phyloP scores from a whole-genome alignment of 306 rosid genomes.

The Trifolium subterraneum region DNA sequence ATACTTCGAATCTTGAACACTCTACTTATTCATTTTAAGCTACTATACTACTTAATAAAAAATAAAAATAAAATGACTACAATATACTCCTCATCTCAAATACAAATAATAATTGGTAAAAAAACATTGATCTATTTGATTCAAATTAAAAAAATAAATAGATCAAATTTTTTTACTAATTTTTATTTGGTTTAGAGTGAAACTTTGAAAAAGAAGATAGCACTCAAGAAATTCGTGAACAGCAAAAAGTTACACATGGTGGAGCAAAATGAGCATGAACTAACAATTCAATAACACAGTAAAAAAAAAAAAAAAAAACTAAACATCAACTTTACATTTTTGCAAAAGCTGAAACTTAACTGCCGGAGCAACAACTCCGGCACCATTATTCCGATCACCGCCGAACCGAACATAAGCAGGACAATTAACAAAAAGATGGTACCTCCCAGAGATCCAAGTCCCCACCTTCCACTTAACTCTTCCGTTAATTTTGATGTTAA shows the following conservation, averaged over 20 bases:
- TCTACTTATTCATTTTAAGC: too few relatives aligned
- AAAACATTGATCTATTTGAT: too few relatives aligned
- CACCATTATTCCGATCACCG: constrained; percentile 29
- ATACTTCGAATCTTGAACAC: too few relatives aligned
- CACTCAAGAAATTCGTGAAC: neutral
- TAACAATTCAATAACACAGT: neutral
- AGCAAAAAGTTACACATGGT: neutral
- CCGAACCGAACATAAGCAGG: constrained; percentile 66
- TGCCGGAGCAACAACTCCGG: constrained; percentile 43
- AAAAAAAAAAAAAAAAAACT: constrained; percentile 1
- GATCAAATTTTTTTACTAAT: too few relatives aligned
- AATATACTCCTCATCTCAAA: too few relatives aligned
- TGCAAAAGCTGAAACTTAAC: constrained; percentile 65
- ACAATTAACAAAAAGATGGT: constrained; percentile 64
- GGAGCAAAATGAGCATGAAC: neutral
- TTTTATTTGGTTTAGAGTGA: too few relatives aligned
- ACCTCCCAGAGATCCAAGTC: constrained; percentile 67
- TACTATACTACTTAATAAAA: too few relatives aligned
- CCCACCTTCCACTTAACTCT: constrained; percentile 83
- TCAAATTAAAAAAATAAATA: too few relatives aligned
- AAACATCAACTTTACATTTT: constrained; percentile 69
- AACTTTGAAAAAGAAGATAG: neutral
- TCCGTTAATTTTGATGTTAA: constrained; percentile 63
- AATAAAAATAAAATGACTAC: too few relatives aligned
- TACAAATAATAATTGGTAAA: too few relatives aligned